Evolutionary conservation across 2,329 filamentous ascomycete genomes (phyloP), one percentile per base, ranked within the genome.

Genomic region (Sclerotiophoma versabilis): DNA sequence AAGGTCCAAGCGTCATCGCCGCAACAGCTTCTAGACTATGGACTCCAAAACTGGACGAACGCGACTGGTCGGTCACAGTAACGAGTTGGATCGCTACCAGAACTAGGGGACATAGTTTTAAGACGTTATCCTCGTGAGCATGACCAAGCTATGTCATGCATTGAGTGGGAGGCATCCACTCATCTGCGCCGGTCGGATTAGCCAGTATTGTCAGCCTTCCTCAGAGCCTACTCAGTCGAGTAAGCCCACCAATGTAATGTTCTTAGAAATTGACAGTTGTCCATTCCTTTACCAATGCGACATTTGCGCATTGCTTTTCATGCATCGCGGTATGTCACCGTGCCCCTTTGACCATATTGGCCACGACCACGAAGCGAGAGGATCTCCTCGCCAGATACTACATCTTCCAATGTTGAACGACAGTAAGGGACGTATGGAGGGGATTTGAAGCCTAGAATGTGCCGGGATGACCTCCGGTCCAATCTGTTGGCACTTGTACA

Each of bases 201-300:
- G 27, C 27, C 41, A 20, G 15, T 26, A 15, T 29, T 34, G 12
- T 29, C 27, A 23, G 10, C 41, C 15, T 32, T 44, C 39, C 34
- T 11, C 17, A 34, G 27, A 32, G 33, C 20, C 25, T 20, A 45
- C 26, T 39, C 12, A 14, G 33, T 20, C 20, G n/a, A 38, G 32
- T n/a, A 39, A 34, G 11, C 20, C 15, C 19, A 27, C 48, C 25
- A 38, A 44, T 32, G 19, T 44, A 23, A 30, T 26, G 39, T 29
- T 22, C 19, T 37, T 19, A 6, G 17, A 25, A 25, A 27, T 17
- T 53, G 25, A 20, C 32, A 9, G 12, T 25, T 3, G 32, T 26
- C 5, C 50, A 54, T 54, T 49, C 50, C 44, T 54, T 32, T 15
- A 20, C 38, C 10, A 33, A 39, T 33, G 20, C 38, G 19, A 43